Base-by-base conservation (phyloP, 441 rosid species). In the Lagerstroemia fauriei region DNA sequence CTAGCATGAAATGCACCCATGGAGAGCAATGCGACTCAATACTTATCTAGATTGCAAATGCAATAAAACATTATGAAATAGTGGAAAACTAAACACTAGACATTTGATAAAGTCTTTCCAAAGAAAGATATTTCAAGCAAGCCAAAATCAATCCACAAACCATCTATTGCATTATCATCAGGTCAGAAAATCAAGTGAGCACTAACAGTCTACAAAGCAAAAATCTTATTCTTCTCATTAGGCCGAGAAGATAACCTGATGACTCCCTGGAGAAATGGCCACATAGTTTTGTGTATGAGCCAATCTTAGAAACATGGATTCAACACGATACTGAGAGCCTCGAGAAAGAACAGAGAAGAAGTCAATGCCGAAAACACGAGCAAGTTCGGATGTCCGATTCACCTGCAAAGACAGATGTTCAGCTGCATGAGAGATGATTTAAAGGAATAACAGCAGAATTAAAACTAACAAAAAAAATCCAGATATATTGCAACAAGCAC, bases 311-410 rank as follows among this genome's bases (percentile, higher is more conserved):
- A 97, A 84, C 99, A 97, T 97, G 76, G 98, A 97, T 89, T 97
- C 99, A 78, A 97, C 99, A 78, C 98, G 98, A 82, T 92, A 97
- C 75, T 97, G 98, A 32, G 99, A 97, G 83, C 99, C 99, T 86
- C 99, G 93, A 84, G 98, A 97, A 57, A 95, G 97, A 87, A 97
- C 99, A 79, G 98, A 95, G 88, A 97, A 97, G 89, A 97, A 97
- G 75, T 97, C 98, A 25, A 95, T 97, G 82, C 99, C 99, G 83
- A 95, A 97, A 81, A 97, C 92, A 75, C 98, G 98, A 87, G 99
- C 98, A 87, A 97, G 98, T 90, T 95, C 98, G 48, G 99, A 95
- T 46, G 99, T 97, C 84, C 97, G 94, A 87, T 95, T 97, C 85
- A 97, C 91, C 99, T 97, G 96, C 85, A 90, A 89, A 70, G 46